These are phyloP conservation scores for Metarhizium brunneum DNA, from an alignment of 2,329 filamentous ascomycete genomes.

Conservation along the genomic window DNA sequence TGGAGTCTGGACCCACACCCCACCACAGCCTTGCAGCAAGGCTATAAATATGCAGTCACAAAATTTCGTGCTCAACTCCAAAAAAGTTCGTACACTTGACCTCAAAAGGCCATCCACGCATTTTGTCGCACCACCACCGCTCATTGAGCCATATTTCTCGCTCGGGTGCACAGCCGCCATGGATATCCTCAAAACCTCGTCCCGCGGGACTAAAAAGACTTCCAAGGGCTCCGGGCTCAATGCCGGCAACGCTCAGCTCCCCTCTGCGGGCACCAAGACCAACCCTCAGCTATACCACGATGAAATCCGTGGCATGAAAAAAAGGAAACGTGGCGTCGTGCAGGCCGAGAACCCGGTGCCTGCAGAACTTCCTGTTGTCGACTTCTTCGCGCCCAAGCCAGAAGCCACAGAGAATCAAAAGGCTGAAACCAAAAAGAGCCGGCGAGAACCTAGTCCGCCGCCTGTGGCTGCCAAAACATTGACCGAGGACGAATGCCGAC, in stretches of 20 bases:
- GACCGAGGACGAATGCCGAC: constrained; percentile 62
- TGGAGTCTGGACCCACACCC: constrained; percentile 2
- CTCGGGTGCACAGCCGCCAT: constrained; percentile 26
- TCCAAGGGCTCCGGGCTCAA: constrained; percentile 23
- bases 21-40: constrained; percentile 14
- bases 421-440: constrained; percentile 11
- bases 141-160: not conserved
- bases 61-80: constrained; percentile 8
- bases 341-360: constrained; percentile 22
- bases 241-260: constrained; percentile 35
- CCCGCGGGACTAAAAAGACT: constrained; percentile 55
- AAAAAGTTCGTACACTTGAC: not conserved
- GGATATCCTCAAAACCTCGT: constrained; percentile 67
- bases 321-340: constrained; percentile 42
- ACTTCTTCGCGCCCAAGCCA: constrained; percentile 49
- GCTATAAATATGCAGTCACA: constrained; percentile 5
- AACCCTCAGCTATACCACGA: constrained; percentile 66
- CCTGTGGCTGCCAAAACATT: constrained; percentile 27
- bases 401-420: constrained; percentile 23
- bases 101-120: not conserved
- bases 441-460: constrained; percentile 19
- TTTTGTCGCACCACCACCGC: not conserved
- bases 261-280: constrained; percentile 53
- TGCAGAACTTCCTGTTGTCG: constrained; percentile 35
- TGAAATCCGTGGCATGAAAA: constrained; percentile 42